Evolutionary conservation across 139 green algal genomes (phyloP).

Genomic region (Coelastrella sp.): DNA sequence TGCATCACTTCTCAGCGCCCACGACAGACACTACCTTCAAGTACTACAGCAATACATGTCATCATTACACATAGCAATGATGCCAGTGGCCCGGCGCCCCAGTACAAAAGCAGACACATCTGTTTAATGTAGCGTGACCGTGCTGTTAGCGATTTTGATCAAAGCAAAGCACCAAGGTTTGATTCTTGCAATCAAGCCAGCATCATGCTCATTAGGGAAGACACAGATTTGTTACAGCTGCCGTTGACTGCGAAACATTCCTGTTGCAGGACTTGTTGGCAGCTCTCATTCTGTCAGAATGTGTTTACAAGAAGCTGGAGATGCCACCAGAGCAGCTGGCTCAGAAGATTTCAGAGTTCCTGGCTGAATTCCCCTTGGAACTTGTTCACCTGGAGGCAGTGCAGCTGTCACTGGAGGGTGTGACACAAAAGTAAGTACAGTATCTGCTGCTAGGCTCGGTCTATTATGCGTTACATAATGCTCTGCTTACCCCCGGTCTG

Average conservation of each 20-base stretch:
- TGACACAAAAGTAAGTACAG: constrained; percentile 54
- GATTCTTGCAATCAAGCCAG: neutral
- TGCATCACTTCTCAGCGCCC: no score
- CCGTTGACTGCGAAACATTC: no score
- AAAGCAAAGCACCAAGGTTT: no score
- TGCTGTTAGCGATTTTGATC: no score
- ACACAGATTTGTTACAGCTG: no score
- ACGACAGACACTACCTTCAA: no score
- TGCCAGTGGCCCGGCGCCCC: neutral
- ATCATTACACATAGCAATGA: neutral
- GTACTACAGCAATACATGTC: neutral
- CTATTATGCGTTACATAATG: no score
- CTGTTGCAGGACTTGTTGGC: constrained; percentile 64
- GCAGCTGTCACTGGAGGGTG: constrained; percentile 55
- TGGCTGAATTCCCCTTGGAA: constrained; percentile 55
- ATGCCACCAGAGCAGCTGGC: constrained; percentile 47
- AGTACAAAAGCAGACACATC: no score
- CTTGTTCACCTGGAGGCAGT: constrained; percentile 63
- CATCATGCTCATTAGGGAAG: no score
- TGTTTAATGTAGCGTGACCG: no score
- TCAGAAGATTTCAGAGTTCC: constrained; percentile 44
- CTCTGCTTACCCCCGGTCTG: no score
- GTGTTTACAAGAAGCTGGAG: constrained; percentile 77
- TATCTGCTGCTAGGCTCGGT: no score
- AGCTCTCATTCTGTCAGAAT: constrained; percentile 64